Base-by-base conservation (phyloP, 2,329 filamentous ascomycete genomes). In the Paraphoma chrysanthemicola region DNA sequence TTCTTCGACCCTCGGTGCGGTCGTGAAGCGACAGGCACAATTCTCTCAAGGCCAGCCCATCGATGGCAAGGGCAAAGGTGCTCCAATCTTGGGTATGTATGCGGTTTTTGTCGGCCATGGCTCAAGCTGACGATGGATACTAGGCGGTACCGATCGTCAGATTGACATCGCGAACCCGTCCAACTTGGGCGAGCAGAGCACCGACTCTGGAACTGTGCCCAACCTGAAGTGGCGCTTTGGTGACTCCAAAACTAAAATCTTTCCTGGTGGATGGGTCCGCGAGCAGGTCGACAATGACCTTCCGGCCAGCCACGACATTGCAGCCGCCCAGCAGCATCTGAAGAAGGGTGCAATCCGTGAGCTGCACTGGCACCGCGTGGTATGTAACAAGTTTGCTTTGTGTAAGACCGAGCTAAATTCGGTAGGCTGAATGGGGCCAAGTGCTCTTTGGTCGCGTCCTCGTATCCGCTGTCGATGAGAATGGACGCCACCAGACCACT, bases 141-240 rank as follows among this genome's bases (percentile, higher is more conserved):
- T 17, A 89, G 88, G 87, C 14, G 88, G 86, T 29, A 90, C 88
- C 18, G 88, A 90, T 68, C 78, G 82, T 47, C 76, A 81, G 48
- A 73, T 89, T 23, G 88, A 90, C 64, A 72, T 85, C 2, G 81
- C 86, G 59, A 89, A 90, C 64, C 88, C 87, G 0, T 84, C 86
- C 59, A 87, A 87, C 65, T 81, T 90, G 1, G 86, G 85, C 12
- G 80, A 80, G 45, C 83, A 89, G 63, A 78, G 80, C 14, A 90
- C 88, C 1, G 88, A 90, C 68, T 81, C 80, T 46, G 88, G 88
- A 14, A 77, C 83, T 10, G 87, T 90, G 0, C 85, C 85, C 0
- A 90, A 90, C 67, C 78, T 90, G 63, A 90, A 90, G 70, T 77
- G 88, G 88, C 85, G 85, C 51, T 90, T 90, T 75, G 89, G 86